Evolutionary conservation across 768 basidiomycete species (phyloP), one percentile per base, ranked within the genome.

Genomic region (Russula griseocarnosa): DNA sequence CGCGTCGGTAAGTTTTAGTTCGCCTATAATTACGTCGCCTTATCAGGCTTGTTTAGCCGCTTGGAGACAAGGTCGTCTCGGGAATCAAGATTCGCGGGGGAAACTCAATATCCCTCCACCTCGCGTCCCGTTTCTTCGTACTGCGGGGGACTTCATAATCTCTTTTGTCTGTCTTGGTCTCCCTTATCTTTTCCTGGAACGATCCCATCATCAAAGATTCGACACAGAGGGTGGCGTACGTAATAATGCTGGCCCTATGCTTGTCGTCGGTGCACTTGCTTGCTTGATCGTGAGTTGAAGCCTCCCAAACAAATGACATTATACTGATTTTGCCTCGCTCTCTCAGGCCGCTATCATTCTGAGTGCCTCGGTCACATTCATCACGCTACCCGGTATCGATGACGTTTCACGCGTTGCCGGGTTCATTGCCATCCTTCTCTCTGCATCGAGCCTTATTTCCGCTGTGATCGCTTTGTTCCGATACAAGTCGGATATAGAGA

Each of bases 311-410:
- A 36, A 9, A 28, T 62, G 51, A 36, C 50, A 40, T 32, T 26
- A 40, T 54, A 54, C 53, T 63, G 28, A 64, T 61, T 58, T 38
- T 8, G 18, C 52, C 60, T 46, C 46, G 46, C 46, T 36, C 44
- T 63, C 64, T 49, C 73, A 92, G 90, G 88, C 90, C 69, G 90
- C 90, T 32, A 81, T 92, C 62, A 80, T 92, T 26, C 77, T 92
- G 62, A 91, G 91, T 68, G 86, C 89, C 36, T 88, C 90, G 46
- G 87, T 91, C 61, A 91, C 89, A 30, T 86, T 92, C 75, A 81
- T 93, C 71, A 83, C 88, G 56, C 80, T 93, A 58, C 90, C 91
- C 69, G 87, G 86, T 44, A 68, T 93, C 73, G 86, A 87, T 72
- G 81, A 77, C 63, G 66, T 86, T 66, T 76, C 86, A 61, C 82